Evolutionary conservation across 345 rosid species (phyloP), one percentile per base, ranked within the genome.

Genomic region (Hirschfeldia incana): DNA sequence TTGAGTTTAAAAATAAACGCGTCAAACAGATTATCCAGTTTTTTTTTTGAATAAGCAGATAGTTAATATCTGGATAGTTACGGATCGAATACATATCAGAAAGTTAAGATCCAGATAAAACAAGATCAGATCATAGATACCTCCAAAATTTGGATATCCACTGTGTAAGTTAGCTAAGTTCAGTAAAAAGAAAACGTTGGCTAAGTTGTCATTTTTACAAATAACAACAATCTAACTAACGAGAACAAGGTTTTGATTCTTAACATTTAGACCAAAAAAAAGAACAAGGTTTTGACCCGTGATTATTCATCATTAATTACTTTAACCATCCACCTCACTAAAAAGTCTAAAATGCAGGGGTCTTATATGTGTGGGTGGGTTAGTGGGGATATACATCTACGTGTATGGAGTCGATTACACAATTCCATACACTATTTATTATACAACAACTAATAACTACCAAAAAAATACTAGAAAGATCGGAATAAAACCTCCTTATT

Each of bases 381-480:
- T 36, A 15, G 13, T 34, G 16, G 6, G 33, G 16, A 10, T 64
- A 42, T 28, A 53, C 65, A 65, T 53, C 28, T 7, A 53, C 64
- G n/a, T 57, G 59, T 15, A 53, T 53, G 8, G 53, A 51, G 68
- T 37, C 42, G 12, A 66, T 55, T 75, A 55, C 29, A 53, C 65
- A 65, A 8, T 36, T 34, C 37, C 17, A 46, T 46, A 46, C 55
- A 69, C 12, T 16, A 61, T 49, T 70, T 62, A 76, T 69, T 61
- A 33, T 33, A 69, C 75, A 39, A 42, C 75, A 67, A 42, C 64
- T 59, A 58, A 29, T 59, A 27, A 59, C 70, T 10, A 77, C 70
- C 64, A 70, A 51, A 51, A 69, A 33, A 15, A 17, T 27, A 68
- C 28, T 30, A 75, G 17, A 37, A 75, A 36, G 7, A 13, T 9